These are phyloP conservation scores for Tephrocybe sp. DNA, from an alignment of 768 basidiomycete species.

Conservation along the genomic window DNA sequence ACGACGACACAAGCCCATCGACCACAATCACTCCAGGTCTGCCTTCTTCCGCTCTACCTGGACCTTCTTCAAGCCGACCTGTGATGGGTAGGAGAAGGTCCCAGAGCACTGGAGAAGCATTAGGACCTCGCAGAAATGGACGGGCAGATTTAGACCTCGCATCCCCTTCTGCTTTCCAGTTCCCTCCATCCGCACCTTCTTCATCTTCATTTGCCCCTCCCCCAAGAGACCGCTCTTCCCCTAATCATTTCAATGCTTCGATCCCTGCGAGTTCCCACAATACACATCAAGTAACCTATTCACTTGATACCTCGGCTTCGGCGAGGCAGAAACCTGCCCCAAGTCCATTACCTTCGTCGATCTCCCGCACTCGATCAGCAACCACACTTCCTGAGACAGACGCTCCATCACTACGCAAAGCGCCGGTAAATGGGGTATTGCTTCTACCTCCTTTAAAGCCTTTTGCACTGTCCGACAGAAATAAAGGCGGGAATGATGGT, in stretches of 20 bases:
- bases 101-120: constrained; percentile 36
- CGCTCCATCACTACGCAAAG: constrained; percentile 10
- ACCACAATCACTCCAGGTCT: constrained; percentile 16
- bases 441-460: constrained; percentile 44
- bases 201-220: constrained; percentile 20
- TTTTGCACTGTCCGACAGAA: constrained; percentile 38
- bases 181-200: constrained; percentile 29
- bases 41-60: constrained; percentile 13
- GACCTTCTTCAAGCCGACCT: constrained; percentile 6
- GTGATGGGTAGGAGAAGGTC: constrained; percentile 38
- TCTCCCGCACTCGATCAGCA: constrained; percentile 41
- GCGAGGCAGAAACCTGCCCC: constrained; percentile 21
- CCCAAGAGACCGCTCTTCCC: constrained; percentile 25
- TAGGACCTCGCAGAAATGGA: constrained; percentile 11
- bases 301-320: constrained; percentile 45
- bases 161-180: constrained; percentile 41
- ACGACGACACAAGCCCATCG: constrained; percentile 14
- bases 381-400: constrained; percentile 35
- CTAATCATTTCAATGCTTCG: constrained; percentile 29
- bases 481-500: constrained; percentile 48
- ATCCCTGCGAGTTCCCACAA: constrained; percentile 26
- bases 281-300: constrained; percentile 56
- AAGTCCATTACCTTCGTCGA: constrained; percentile 28
- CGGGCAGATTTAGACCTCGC: constrained; percentile 26
- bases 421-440: constrained; percentile 16